Conservation (phyloP, 2,329 filamentous ascomycete genomes). For the Aspergillus ochraceus region DNA sequence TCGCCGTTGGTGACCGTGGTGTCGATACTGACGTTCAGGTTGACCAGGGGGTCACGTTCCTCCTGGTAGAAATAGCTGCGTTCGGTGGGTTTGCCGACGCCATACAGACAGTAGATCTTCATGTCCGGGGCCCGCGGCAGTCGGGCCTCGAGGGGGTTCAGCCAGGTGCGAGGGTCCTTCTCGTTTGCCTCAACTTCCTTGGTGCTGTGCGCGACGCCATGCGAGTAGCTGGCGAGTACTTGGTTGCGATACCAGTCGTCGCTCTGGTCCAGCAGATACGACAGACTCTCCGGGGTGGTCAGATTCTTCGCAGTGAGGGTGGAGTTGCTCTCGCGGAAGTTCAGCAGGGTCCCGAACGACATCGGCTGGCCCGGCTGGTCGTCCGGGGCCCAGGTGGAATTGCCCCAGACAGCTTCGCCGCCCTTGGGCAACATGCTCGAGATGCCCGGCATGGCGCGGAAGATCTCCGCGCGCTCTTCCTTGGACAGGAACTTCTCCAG, state of each 20-base stretch:
- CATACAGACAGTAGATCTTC: conserved; percentile 98
- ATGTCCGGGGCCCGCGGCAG: conserved; percentile 83
- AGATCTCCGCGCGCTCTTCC: conserved; percentile 87
- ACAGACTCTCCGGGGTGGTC: conserved; percentile 74
- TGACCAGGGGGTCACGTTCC: conserved; percentile 64
- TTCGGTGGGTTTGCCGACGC: conserved; percentile 88
- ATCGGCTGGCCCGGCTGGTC: conserved; percentile 71
- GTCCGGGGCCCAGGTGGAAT: conserved; percentile 82
- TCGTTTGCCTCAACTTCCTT: conserved; percentile 82
- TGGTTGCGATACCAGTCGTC: conserved; percentile 84
- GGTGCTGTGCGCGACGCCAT: conserved; percentile 78
- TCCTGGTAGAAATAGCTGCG: conserved; percentile 86
- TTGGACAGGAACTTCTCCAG: conserved; percentile 92
- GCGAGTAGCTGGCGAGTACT: conserved; percentile 75
- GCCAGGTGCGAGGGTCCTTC: conserved; percentile 77
- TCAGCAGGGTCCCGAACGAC: conserved; percentile 79
- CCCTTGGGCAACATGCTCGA: conserved; percentile 96
- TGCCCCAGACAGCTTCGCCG: conserved; percentile 93
- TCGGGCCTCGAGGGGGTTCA: conserved; percentile 91
- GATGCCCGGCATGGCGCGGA: conserved; percentile 94
- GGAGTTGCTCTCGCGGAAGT: conserved; percentile 71
- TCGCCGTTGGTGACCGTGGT: conserved; percentile 49
- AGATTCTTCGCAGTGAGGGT: conserved; percentile 68
- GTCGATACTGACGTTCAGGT: conserved; percentile 54
- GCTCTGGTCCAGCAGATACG: conserved; percentile 74